These are phyloP conservation scores for Ceratocystis variospora DNA, from an alignment of 2,329 filamentous ascomycete species.

Conservation along the genomic window DNA sequence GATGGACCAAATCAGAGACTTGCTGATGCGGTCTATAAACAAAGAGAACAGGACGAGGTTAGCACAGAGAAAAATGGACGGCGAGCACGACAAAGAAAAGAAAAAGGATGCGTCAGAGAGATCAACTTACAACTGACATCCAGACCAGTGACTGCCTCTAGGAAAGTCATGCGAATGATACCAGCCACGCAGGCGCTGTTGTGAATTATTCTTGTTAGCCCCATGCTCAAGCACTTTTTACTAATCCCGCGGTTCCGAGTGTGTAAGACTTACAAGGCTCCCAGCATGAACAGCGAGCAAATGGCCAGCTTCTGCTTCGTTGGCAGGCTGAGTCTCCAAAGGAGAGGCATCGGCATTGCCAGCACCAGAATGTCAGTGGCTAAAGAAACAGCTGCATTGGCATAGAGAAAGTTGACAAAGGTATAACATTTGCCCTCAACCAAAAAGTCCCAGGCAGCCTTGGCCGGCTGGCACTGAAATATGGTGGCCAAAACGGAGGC, in stretches of 20 bases:
- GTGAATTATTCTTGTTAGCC: not conserved
- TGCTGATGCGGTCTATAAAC: slow-evolving; percentile 23
- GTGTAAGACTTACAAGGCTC: slow-evolving; percentile 24
- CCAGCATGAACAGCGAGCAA: slow-evolving; percentile 24
- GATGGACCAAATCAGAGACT: slow-evolving; percentile 25
- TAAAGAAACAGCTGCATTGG: slow-evolving; percentile 24
- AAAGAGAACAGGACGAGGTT: not conserved
- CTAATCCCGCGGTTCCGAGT: no score
- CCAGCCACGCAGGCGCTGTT: slow-evolving; percentile 23
- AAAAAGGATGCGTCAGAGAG: not conserved
- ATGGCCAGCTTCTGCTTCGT: slow-evolving; percentile 23
- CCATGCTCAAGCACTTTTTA: not conserved
- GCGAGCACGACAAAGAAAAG: not conserved
- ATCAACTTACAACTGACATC: slow-evolving; percentile 25
- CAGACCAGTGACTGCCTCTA: slow-evolving; percentile 22
- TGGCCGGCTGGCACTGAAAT: slow-evolving; percentile 23
- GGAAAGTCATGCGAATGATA: slow-evolving; percentile 23
- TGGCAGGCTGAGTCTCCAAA: slow-evolving; percentile 24
- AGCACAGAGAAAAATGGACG: not conserved
- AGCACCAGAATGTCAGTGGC: slow-evolving; percentile 25
- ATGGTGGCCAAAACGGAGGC: slow-evolving; percentile 24
- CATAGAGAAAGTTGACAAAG: slow-evolving; percentile 24
- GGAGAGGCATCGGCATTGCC: slow-evolving; percentile 24
- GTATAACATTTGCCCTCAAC: slow-evolving; percentile 22
- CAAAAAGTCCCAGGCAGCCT: slow-evolving; percentile 24